A percentile compares a stretch with the other conserved stretches of the same genome.
phyloP scores from a whole-genome alignment of 306 rosid genomes.

The Chamaecrista fasciculata region DNA sequence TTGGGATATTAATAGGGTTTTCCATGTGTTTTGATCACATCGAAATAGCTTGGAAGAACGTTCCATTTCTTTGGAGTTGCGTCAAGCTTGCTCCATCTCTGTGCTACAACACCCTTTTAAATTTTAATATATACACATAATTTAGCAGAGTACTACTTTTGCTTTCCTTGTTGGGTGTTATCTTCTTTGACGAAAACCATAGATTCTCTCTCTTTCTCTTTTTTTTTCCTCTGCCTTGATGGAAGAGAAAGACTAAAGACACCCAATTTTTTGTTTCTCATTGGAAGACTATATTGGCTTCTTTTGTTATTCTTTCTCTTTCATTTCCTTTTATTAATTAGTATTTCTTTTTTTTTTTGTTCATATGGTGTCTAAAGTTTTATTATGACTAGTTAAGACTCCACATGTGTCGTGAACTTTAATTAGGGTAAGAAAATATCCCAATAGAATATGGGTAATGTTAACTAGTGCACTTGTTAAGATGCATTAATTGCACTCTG shows the following conservation, averaged over 20 bases:
- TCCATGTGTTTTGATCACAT: constrained; percentile 28
- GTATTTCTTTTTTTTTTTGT: no score
- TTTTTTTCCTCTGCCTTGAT: constrained; percentile 57
- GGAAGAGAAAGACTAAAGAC: constrained; percentile 68
- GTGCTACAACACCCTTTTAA: constrained; percentile 15
- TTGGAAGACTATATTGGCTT: constrained; percentile 23
- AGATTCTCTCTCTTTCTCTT: no score
- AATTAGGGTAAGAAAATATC: no score
- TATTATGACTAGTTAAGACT: no score
- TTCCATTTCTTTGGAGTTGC: constrained; percentile 47
- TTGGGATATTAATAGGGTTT: constrained; percentile 27
- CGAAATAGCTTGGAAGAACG: constrained; percentile 52
- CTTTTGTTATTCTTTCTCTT: constrained; percentile 20
- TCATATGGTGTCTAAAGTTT: no score
- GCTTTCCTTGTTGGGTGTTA: constrained; percentile 53
- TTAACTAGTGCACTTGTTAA: no score
- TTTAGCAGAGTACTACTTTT: constrained; percentile 28
- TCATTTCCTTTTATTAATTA: not conserved
- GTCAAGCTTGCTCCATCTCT: constrained; percentile 50
- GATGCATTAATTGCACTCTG: no score
- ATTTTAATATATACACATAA: constrained; percentile 17
- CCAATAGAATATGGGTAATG: no score
- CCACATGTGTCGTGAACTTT: no score
- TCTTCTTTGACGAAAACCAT: constrained; percentile 59
- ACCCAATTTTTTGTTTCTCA: constrained; percentile 28